Percentiles rank a stretch among this genome's conserved stretches.
Evolutionary conservation across 2,329 filamentous ascomycete species (phyloP).

Genomic region (Verticillium isaacii): DNA sequence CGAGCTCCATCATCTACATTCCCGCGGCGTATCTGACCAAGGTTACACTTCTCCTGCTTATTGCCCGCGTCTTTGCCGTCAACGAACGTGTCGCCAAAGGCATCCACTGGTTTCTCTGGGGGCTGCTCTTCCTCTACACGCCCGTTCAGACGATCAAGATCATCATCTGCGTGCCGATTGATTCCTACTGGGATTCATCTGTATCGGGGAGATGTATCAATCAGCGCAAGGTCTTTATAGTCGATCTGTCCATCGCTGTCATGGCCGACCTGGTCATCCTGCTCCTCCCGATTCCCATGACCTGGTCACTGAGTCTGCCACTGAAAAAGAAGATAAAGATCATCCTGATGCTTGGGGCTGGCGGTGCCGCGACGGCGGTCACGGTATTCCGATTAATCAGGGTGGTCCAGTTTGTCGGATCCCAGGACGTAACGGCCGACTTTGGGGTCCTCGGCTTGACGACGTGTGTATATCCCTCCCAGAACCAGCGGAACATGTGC

Average conservation of each 20-base stretch:
- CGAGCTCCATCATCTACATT: constrained; percentile 21
- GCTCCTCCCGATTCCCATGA: constrained; percentile 25
- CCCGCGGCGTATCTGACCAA: constrained; percentile 24
- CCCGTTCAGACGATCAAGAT: constrained; percentile 22
- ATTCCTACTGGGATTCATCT: constrained; percentile 17
- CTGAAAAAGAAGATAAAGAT: constrained; percentile 26
- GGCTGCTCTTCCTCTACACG: constrained; percentile 19
- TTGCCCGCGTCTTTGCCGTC: constrained; percentile 24
- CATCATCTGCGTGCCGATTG: constrained; percentile 18
- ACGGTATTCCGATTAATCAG: constrained; percentile 21
- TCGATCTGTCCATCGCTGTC: constrained; percentile 24
- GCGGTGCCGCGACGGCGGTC: constrained; percentile 21
- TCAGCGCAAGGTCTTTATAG: constrained; percentile 24
- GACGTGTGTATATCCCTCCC: constrained; percentile 2
- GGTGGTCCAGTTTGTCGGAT: constrained; percentile 15
- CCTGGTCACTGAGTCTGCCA: constrained; percentile 22
- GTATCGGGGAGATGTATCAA: constrained; percentile 21
- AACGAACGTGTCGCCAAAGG: constrained; percentile 15
- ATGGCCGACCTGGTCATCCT: constrained; percentile 28
- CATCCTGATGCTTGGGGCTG: constrained; percentile 21
- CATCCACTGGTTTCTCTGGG: constrained; percentile 21
- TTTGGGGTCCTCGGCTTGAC: constrained; percentile 15
- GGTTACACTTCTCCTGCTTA: constrained; percentile 25
- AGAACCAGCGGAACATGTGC: too few species aligned
- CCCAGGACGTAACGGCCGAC: constrained; percentile 17